Conservation (phyloP, 371 early-diverging fungal genomes). For the Umbelopsis sp. region DNA sequence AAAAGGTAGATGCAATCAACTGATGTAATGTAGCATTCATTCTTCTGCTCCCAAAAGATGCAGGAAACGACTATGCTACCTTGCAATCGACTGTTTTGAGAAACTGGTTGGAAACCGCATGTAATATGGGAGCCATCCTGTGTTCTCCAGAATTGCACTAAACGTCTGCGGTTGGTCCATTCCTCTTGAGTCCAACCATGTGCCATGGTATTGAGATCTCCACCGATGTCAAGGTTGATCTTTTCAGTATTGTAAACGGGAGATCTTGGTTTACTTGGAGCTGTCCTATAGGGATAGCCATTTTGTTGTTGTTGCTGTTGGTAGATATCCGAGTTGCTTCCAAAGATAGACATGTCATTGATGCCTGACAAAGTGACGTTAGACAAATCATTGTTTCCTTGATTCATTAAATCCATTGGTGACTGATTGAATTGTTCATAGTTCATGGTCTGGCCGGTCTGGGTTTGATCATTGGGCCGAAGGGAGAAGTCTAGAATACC, state of each 20-base stretch:
- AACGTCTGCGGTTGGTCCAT: slow-evolving; percentile 60
- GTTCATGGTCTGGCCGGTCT: not conserved
- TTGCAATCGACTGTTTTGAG: slow-evolving; percentile 21
- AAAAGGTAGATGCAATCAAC: slow-evolving; percentile 77
- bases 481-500: not conserved
- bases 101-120: slow-evolving; percentile 65
- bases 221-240: slow-evolving; percentile 64
- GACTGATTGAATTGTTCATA: not conserved
- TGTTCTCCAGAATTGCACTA: slow-evolving; percentile 76
- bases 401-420: not conserved
- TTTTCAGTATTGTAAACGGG: slow-evolving; percentile 43
- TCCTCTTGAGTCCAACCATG: slow-evolving; percentile 62
- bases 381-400: not conserved
- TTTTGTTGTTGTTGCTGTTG: not conserved
- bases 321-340: not conserved
- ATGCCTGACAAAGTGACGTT: not conserved
- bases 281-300: not conserved
- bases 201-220: slow-evolving; percentile 59
- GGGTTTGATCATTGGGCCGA: not conserved
- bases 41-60: slow-evolving; percentile 75
- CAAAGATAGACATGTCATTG: not conserved
- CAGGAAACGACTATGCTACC: slow-evolving; percentile 74
- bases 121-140: slow-evolving; percentile 63
- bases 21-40: slow-evolving; percentile 74
- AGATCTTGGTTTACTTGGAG: not conserved